phyloP scores from a whole-genome alignment of 1,284 basidiomycete genomes.

The Boletus smithii region DNA sequence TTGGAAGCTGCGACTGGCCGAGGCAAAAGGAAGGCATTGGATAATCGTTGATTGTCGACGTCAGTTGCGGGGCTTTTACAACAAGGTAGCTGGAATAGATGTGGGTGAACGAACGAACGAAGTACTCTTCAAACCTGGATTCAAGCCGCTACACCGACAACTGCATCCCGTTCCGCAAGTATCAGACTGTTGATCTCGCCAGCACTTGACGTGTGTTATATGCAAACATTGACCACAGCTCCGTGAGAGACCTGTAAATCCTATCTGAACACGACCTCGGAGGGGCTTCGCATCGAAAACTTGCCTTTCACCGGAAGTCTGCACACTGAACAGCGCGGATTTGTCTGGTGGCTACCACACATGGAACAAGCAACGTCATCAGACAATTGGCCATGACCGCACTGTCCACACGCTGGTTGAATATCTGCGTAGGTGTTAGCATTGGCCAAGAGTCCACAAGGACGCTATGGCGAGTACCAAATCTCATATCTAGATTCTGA shows the following conservation, averaged over 20 bases:
- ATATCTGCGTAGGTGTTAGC: constrained; percentile 32
- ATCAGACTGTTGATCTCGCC: constrained; percentile 45
- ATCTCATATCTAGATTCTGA: constrained; percentile 29
- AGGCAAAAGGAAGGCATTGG: too few species aligned
- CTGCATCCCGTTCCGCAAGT: constrained; percentile 64
- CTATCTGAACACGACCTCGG: not conserved
- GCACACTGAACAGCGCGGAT: constrained; percentile 67
- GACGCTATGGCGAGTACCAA: constrained; percentile 34
- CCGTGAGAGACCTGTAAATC: constrained; percentile 58
- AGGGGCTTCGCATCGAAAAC: constrained; percentile 19
- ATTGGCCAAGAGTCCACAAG: not conserved
- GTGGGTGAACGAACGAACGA: constrained; percentile 18
- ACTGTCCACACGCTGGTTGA: constrained; percentile 39
- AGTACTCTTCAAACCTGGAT: not conserved
- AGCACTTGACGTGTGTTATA: constrained; percentile 64
- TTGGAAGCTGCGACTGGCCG: too few species aligned
- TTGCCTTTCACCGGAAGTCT: constrained; percentile 75
- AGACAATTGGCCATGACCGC: constrained; percentile 32
- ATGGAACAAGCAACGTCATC: constrained; percentile 44
- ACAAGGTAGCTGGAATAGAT: constrained; percentile 2
- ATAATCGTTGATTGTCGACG: too few species aligned
- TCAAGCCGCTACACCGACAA: constrained; percentile 46
- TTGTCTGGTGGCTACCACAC: constrained; percentile 45
- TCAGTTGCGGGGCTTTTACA: too few species aligned
- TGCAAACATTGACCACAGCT: constrained; percentile 67